A percentile compares a stretch with the other conserved stretches of the same genome.
Evolutionary conservation across 352 stramenopile genomes (phyloP).

Genomic region (Achlya hypogyna): DNA sequence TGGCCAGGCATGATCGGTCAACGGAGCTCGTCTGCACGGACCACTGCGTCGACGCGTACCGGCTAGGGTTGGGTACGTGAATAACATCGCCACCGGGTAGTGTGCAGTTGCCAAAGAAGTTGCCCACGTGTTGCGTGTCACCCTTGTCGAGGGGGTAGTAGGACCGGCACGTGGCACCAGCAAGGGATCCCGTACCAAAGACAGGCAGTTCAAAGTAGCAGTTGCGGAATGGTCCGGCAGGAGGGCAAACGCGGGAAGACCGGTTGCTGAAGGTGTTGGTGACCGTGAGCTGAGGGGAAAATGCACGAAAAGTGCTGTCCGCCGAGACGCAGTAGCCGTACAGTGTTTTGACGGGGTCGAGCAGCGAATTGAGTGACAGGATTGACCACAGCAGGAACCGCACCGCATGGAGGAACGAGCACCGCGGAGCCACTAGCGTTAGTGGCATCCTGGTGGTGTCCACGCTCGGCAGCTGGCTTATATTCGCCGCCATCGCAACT

Average conservation of each 20-base stretch:
- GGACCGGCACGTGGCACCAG: neutral
- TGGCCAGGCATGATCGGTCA: neutral
- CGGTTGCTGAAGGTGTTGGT: neutral
- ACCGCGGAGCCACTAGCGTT: too few relatives aligned
- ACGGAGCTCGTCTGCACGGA: slow-evolving; percentile 1
- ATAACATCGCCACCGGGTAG: neutral
- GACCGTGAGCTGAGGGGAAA: neutral
- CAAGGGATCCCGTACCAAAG: neutral
- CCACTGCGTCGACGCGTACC: neutral
- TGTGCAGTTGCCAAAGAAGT: slow-evolving; percentile 17
- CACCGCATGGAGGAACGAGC: neutral
- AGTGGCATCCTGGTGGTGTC: too few relatives aligned
- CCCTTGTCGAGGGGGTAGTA: slow-evolving; percentile 6
- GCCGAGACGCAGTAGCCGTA: slow-evolving; percentile 6
- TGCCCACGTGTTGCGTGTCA: neutral
- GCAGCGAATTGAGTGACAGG: slow-evolving; percentile 1
- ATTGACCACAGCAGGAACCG: neutral
- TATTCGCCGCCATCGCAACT: too few relatives aligned
- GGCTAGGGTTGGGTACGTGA: neutral
- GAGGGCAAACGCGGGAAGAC: neutral
- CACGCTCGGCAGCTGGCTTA: too few relatives aligned
- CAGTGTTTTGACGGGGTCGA: slow-evolving; percentile 2
- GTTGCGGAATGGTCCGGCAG: neutral
- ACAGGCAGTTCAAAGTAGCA: slow-evolving; percentile 15
- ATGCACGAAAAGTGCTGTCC: neutral